phyloP scores from a whole-genome alignment of 1,139 yeast genomes.

The Saccharomyces hybrid region DNA sequence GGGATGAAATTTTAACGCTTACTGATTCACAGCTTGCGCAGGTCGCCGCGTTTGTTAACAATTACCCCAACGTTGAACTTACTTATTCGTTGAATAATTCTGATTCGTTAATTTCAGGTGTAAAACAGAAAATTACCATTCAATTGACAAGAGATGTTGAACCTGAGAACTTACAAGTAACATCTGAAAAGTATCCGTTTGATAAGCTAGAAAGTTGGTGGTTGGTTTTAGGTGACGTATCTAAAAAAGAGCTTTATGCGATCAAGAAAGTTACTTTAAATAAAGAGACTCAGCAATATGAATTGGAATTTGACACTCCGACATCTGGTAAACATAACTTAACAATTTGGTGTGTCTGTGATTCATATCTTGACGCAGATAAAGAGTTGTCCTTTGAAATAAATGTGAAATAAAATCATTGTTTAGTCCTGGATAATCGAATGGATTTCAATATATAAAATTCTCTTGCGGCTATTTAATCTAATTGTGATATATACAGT shows the following conservation, averaged over 20 bases:
- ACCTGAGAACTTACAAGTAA: conserved; percentile 57
- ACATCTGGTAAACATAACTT: conserved; percentile 52
- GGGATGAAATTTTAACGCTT: conserved; percentile 56
- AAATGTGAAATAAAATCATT: conserved; percentile 32
- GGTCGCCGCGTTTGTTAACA: conserved; percentile 84
- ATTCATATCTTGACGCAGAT: conserved; percentile 84
- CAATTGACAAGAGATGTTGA: conserved; percentile 65
- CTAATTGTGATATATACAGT: not conserved
- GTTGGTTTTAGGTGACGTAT: conserved; percentile 69
- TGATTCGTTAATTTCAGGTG: conserved; percentile 19
- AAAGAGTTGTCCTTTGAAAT: conserved; percentile 57
- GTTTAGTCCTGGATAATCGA: not conserved
- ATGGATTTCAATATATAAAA: not conserved
- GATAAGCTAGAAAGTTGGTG: conserved; percentile 75
- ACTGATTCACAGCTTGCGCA: conserved; percentile 41
- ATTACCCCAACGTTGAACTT: conserved; percentile 79
- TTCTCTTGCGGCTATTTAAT: not conserved
- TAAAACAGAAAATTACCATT: conserved; percentile 12
- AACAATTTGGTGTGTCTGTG: conserved; percentile 82
- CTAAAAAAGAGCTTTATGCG: conserved; percentile 57
- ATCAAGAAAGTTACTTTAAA: conserved; percentile 57
- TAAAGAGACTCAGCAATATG: conserved; percentile 46
- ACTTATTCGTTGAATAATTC: conserved; percentile 41
- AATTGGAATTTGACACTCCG: conserved; percentile 52
- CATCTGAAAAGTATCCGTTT: conserved; percentile 48